phyloP scores from a whole-genome alignment of 257 asterid species.

The Solanum arcanum region DNA sequence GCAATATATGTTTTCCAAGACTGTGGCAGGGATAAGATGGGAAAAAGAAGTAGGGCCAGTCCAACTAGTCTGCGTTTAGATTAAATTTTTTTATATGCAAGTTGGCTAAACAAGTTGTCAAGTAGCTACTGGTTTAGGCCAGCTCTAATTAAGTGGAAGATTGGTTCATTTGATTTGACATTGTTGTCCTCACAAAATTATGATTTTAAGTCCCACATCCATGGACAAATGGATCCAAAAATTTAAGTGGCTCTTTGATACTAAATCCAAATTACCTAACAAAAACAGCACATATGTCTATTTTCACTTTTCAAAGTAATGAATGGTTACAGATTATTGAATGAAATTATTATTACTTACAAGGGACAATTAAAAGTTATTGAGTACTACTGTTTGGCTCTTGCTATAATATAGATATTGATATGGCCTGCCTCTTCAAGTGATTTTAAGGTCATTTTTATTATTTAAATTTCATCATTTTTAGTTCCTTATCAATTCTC shows the following conservation, averaged over 20 bases:
- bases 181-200: slow-evolving; percentile 8
- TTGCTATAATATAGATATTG: background rate
- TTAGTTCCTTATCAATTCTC: background rate
- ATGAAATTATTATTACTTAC: background rate
- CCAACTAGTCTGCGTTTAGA: background rate
- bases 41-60: background rate
- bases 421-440: slow-evolving; percentile 22
- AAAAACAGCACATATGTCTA: background rate
- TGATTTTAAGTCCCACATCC: background rate
- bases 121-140: background rate
- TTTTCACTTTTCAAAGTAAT: background rate
- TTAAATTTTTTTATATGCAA: slow-evolving; percentile 8
- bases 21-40: background rate
- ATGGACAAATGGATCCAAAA: background rate
- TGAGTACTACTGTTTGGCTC: slow-evolving; percentile 1
- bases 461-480: background rate
- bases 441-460: slow-evolving; percentile 16
- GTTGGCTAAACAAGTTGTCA: slow-evolving; percentile 24
- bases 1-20: background rate
- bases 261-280: background rate
- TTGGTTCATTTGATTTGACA: slow-evolving; percentile 6
- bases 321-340: slow-evolving; percentile 13
- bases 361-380: background rate
- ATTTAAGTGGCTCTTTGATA: slow-evolving; percentile 8
- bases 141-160: slow-evolving; percentile 7